These are phyloP conservation scores for Poronia punctata DNA, from an alignment of 495 filamentous ascomycete species.

Conservation along the genomic window DNA sequence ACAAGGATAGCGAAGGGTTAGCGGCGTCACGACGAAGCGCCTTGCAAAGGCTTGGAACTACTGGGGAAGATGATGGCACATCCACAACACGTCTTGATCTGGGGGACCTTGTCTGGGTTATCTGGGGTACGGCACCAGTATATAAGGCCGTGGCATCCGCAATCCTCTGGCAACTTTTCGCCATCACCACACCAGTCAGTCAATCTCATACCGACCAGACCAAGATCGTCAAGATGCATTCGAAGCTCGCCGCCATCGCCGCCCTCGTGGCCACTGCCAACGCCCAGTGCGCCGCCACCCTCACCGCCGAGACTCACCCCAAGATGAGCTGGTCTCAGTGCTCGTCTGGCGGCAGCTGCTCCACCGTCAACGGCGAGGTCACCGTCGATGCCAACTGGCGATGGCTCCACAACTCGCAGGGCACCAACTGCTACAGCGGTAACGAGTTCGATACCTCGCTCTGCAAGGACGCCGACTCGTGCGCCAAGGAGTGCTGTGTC, in stretches of 20 bases:
- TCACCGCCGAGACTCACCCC: slow-evolving; percentile 49
- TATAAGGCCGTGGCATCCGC: slow-evolving; percentile 10
- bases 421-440: slow-evolving; percentile 59
- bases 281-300: slow-evolving; percentile 46
- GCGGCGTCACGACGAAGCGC: no score
- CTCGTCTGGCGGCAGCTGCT: slow-evolving; percentile 44
- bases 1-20: background rate
- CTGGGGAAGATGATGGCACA: no score
- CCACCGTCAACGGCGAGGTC: slow-evolving; percentile 40
- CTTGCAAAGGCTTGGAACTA: no score
- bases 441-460: slow-evolving; percentile 49
- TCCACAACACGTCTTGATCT: no score
- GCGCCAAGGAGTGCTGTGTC: slow-evolving; percentile 53
- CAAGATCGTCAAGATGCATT: slow-evolving; percentile 13
- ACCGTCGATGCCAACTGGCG: slow-evolving; percentile 64
- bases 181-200: slow-evolving; percentile 7
- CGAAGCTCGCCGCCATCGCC: slow-evolving; percentile 18
- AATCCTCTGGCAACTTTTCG: slow-evolving; percentile 2
- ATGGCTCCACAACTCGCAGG: slow-evolving; percentile 52
- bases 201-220: slow-evolving; percentile 18
- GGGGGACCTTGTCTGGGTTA: background rate
- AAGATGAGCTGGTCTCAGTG: slow-evolving; percentile 50
- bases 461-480: slow-evolving; percentile 48
- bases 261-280: slow-evolving; percentile 30
- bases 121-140: background rate